Evolutionary conservation across 257 asterid species (phyloP), one percentile per base, ranked within the genome.

Genomic region (Leptodermis oblonga): DNA sequence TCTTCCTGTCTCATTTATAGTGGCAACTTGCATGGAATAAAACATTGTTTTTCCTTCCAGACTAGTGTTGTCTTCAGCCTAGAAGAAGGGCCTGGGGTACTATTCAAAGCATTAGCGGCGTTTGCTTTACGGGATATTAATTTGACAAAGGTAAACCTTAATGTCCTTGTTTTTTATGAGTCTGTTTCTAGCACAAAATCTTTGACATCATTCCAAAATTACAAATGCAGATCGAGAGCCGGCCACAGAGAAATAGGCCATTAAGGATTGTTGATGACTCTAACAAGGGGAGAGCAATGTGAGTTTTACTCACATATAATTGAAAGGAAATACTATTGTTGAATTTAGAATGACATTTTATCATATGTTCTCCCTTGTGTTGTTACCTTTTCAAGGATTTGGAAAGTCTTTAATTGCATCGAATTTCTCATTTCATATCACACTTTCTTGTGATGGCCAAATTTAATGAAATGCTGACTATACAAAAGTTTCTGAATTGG

Each of bases 41-140:
- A 58, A 9, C 15, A 64, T 52, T 72, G 52, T 25, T 30, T 64
- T n/a, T 69, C 46, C 68, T 68, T 46, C 48, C 76, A 90, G 99
- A 91, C 97, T 17, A 94, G 99, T 80, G 85, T 94, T 20, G 96
- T 91, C 65, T 94, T 94, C 85, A 85, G 86, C 76, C 83, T 90
- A 80, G 97, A 86, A 78, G 97, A 90, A 83, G 99, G 99, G 55
- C 96, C 99, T 22, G 97, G 99, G 53, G 82, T 88, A 77, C 88
- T 93, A 61, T 93, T 93, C 86, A 90, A 93, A 85, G 99, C 99
- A 67, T 82, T 93, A 61, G 90, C 96, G 9, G 97, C 85, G 67
- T 93, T 93, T 86, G 81, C 94, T 56, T 77, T 93, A 81, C 81
- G 99, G 78, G 88, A 62, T 73, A 91, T 94, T 73, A 87, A 85